phyloP scores from a whole-genome alignment of 176 grass and related monocot genomes.

The Oropetium thomaeum region DNA sequence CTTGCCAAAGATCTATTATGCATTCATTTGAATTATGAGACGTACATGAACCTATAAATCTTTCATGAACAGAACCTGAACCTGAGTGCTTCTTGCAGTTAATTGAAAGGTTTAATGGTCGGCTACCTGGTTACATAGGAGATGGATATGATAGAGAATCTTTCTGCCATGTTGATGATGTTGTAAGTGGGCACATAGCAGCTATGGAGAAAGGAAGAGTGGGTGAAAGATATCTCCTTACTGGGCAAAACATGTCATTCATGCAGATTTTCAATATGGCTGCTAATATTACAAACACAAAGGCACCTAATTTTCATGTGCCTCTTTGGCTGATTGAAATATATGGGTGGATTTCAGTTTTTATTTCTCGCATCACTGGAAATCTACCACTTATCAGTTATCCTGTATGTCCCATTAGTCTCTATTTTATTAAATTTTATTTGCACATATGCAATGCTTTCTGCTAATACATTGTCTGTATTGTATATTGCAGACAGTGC shows the following conservation, averaged over 20 bases:
- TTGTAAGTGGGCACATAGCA: conserved; percentile 82
- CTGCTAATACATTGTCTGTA: conserved; percentile 17
- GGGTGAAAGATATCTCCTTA: conserved; percentile 86
- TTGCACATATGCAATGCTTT: conserved; percentile 1
- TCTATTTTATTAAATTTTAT: not conserved
- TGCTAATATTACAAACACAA: conserved; percentile 73
- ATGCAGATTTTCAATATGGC: conserved; percentile 63
- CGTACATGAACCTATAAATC: not conserved
- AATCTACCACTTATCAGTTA: conserved; percentile 91
- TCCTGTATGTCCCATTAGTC: conserved; percentile 46
- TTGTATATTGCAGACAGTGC: conserved; percentile 56
- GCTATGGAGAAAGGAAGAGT: conserved; percentile 75
- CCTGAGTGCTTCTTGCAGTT: conserved; percentile 47
- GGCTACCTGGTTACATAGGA: conserved; percentile 87
- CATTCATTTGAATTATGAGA: conserved; percentile 14
- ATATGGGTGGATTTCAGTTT: conserved; percentile 95
- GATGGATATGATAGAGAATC: conserved; percentile 69
- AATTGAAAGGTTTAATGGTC: conserved; percentile 90
- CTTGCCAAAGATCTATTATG: not conserved
- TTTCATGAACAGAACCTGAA: conserved; percentile 23
- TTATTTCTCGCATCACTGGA: conserved; percentile 72
- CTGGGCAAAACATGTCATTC: conserved; percentile 74
- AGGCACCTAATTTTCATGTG: conserved; percentile 59
- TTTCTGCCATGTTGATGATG: conserved; percentile 82
- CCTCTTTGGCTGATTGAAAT: conserved; percentile 72